A percentile compares a stretch with the other conserved stretches of the same genome.
phyloP scores from a whole-genome alignment of 768 basidiomycete species.

The Boletus rubescentipes region DNA sequence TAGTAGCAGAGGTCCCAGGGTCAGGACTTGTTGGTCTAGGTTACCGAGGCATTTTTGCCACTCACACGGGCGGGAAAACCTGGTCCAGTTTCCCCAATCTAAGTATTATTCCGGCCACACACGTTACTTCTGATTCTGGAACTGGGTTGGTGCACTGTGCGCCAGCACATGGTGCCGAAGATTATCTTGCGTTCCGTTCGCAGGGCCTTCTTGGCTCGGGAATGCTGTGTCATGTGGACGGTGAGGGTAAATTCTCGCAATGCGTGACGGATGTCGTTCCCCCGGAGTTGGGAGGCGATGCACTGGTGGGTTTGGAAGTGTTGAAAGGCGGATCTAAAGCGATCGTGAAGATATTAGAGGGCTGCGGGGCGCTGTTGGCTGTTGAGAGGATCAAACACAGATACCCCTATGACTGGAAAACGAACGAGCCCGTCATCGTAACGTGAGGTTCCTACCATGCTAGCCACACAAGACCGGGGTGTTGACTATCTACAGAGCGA shows the following conservation, averaged over 20 bases:
- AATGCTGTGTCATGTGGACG: conserved; percentile 81
- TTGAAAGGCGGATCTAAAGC: conserved; percentile 67
- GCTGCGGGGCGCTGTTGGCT: conserved; percentile 55
- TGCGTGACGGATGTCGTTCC: conserved; percentile 54
- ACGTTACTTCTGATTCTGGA: conserved; percentile 86
- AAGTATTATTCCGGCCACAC: conserved; percentile 62
- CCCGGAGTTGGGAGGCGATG: conserved; percentile 37
- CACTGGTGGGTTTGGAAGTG: conserved; percentile 69
- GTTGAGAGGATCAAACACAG: conserved; percentile 76
- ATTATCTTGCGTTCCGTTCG: conserved; percentile 75
- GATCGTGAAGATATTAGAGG: conserved; percentile 60
- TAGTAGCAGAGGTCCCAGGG: conserved; percentile 24
- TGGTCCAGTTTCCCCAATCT: conserved; percentile 16
- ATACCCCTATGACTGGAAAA: conserved; percentile 98
- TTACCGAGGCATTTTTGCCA: conserved; percentile 64
- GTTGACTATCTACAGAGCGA: conserved; percentile 54
- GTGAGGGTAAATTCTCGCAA: conserved; percentile 65
- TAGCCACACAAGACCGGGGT: background rate
- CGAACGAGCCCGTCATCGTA: conserved; percentile 87
- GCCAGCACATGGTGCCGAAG: conserved; percentile 92
- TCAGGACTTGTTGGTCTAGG: conserved; percentile 55
- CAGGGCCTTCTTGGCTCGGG: conserved; percentile 49
- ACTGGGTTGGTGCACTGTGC: conserved; percentile 96
- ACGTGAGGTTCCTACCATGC: conserved; percentile 50
- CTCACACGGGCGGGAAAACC: conserved; percentile 11